Base-by-base conservation (phyloP, 2,329 filamentous ascomycete species). In the Colletotrichum trifolii region DNA sequence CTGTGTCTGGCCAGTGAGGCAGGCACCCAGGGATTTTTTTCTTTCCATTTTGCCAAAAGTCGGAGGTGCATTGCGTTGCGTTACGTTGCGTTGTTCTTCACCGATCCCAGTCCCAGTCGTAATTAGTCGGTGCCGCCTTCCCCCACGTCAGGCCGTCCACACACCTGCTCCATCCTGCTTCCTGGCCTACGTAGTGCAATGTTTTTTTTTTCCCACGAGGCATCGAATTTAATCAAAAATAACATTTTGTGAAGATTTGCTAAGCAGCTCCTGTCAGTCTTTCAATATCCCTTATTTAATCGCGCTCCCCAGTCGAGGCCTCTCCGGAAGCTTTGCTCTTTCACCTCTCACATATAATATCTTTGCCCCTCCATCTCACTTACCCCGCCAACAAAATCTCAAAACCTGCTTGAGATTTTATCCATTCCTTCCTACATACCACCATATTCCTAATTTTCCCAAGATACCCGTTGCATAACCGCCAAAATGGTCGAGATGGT, bases 401-500 rank as follows among this genome's bases (percentile, higher is more conserved):
- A 25, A 8, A 54, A 45, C 25, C 25, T 25, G 12, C 34, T 42
- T 34, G 57, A 60, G 48, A 60, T 46, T 54, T 5, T 12, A 10
- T n/a, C 34, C 13, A 35, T 35, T 50, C n/a, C 34, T 33, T 38
- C 56, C 40, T 5, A 45, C 25, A 45, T 39, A 39, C 36, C 17
- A 39, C 25, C 43, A 15, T 6, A 36, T 39, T 39, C 36, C 42
- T 17, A 15, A 49, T 40, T 33, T n/a, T 45, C 7, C 6, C n/a
- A 15, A 17, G 35, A 3, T 40, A 12, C 40, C 45, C 38, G 49
- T 15, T 35, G 55, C 7, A 62, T n/a, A 56, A 56, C 54, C 25
- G 58, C 53, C 49, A 69, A 59, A 60, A 70, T 70, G 69, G 71
- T 73, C 57, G 73, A 75, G 34, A 64, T 77, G 49, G 77, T 79